Evolutionary conservation across 331 rosid genomes (phyloP).

Genomic region (Stylosanthes scabra): DNA sequence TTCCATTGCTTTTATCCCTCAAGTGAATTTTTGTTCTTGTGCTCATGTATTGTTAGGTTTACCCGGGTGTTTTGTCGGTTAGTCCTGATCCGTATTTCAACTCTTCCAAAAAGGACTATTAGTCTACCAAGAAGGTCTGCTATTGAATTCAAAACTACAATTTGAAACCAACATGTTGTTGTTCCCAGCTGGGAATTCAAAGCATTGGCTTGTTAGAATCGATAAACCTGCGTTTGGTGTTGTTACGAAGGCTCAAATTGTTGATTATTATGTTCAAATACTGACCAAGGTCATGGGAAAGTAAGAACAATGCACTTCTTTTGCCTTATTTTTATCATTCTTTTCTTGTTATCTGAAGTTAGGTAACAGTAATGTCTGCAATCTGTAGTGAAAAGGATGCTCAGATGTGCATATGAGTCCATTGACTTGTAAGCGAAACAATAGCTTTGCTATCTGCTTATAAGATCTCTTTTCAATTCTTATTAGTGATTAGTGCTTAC

Average conservation of each 20-base stretch:
- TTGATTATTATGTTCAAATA: conserved; percentile 57
- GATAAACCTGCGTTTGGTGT: conserved; percentile 80
- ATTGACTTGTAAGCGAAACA: conserved; percentile 65
- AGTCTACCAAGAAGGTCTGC: conserved; percentile 47
- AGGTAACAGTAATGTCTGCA: too few species aligned
- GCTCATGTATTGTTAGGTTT: conserved; percentile 52
- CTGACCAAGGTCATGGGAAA: too few species aligned
- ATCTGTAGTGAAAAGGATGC: too few species aligned
- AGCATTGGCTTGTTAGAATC: conserved; percentile 84
- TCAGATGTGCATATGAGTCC: too few species aligned
- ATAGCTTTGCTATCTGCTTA: too few species aligned
- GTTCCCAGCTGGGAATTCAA: conserved; percentile 66
- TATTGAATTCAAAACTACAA: conserved; percentile 43
- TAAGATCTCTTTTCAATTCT: too few species aligned
- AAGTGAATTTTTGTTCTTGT: conserved; percentile 12
- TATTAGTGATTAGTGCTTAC: conserved; percentile 1
- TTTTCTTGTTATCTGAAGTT: too few species aligned
- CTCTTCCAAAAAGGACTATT: conserved; percentile 56
- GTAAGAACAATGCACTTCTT: too few species aligned
- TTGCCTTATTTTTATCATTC: too few species aligned
- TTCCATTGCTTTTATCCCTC: neutral
- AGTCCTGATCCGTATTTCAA: conserved; percentile 64
- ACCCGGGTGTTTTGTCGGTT: conserved; percentile 62
- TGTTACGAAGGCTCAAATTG: conserved; percentile 92
- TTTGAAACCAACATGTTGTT: conserved; percentile 54